Conservation (phyloP, 192 early-diverging fungal genomes). For the Coemansia sp. region DNA sequence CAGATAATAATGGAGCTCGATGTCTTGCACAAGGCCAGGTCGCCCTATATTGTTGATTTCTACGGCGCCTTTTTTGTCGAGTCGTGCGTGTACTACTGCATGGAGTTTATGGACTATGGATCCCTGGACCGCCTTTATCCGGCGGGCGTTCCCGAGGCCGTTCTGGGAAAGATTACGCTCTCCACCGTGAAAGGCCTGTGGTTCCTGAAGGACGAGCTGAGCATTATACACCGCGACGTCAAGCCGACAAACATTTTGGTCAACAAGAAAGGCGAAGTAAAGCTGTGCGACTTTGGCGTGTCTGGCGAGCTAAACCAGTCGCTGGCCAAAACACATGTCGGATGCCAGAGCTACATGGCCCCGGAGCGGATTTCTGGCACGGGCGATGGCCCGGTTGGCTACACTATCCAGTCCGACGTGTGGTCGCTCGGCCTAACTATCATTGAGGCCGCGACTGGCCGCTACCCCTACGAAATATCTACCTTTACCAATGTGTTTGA, state of each 20-base stretch:
- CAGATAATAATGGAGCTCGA: slow-evolving; percentile 96
- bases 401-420: slow-evolving; percentile 86
- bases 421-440: slow-evolving; percentile 90
- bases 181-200: slow-evolving; percentile 77
- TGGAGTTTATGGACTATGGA: slow-evolving; percentile 98
- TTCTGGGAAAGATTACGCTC: slow-evolving; percentile 69
- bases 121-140: slow-evolving; percentile 84
- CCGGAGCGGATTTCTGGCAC: slow-evolving; percentile 79
- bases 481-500: slow-evolving; percentile 76
- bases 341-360: slow-evolving; percentile 95
- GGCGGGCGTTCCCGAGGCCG: slow-evolving; percentile 74
- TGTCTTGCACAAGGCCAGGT: slow-evolving; percentile 81
- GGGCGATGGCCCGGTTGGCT: slow-evolving; percentile 55
- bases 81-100: slow-evolving; percentile 94
- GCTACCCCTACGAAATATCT: slow-evolving; percentile 71
- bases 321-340: slow-evolving; percentile 88
- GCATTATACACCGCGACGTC: slow-evolving; percentile 91
- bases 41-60: slow-evolving; percentile 93
- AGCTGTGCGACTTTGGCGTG: slow-evolving; percentile 96
- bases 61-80: slow-evolving; percentile 97
- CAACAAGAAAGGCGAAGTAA: slow-evolving; percentile 82
- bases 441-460: slow-evolving; percentile 77
- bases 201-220: slow-evolving; percentile 82
- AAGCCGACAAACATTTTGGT: slow-evolving; percentile 94
- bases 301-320: slow-evolving; percentile 85